These are phyloP conservation scores for Boletus pseudopeckii DNA, from an alignment of 768 basidiomycete genomes.

Conservation along the genomic window DNA sequence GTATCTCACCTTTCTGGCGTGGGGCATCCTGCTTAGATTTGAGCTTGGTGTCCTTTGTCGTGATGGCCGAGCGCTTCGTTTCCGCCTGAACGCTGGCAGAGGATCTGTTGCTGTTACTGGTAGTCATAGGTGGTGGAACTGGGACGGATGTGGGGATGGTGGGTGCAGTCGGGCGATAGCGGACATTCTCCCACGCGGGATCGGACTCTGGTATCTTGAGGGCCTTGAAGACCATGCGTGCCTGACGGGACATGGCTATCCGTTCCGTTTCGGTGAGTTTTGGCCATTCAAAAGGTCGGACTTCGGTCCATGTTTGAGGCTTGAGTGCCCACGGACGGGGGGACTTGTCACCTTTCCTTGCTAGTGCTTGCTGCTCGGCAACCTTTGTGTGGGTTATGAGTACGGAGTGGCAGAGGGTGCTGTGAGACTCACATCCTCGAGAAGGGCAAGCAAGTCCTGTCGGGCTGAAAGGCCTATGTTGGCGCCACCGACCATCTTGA, in stretches of 20 bases:
- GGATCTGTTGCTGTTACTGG: conserved; percentile 22
- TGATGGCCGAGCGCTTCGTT: conserved; percentile 43
- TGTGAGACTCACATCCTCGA: conserved; percentile 45
- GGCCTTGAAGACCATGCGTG: conserved; percentile 43
- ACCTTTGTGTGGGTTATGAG: conserved; percentile 36
- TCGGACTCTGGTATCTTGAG: conserved; percentile 59
- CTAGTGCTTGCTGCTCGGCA: conserved; percentile 40
- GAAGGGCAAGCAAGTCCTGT: conserved; percentile 43
- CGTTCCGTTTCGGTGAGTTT: conserved; percentile 48
- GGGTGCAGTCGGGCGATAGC: conserved; percentile 27
- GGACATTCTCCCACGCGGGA: conserved; percentile 58
- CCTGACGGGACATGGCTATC: conserved; percentile 47
- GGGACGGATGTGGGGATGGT: conserved; percentile 11
- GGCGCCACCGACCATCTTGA: conserved; percentile 44
- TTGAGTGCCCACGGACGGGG: conserved; percentile 53
- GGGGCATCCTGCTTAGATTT: conserved; percentile 29
- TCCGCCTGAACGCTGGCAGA: conserved; percentile 28
- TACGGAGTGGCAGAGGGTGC: neutral
- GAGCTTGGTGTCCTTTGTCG: conserved; percentile 45
- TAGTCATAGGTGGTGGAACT: conserved; percentile 14
- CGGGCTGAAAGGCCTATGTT: conserved; percentile 34
- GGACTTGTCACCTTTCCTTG: conserved; percentile 37
- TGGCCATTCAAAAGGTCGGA: conserved; percentile 64
- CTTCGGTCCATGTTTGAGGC: conserved; percentile 58
- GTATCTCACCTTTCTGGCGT: conserved; percentile 36